Conservation (phyloP, 129 eudicot species). For the Flaveria sonorensis region DNA sequence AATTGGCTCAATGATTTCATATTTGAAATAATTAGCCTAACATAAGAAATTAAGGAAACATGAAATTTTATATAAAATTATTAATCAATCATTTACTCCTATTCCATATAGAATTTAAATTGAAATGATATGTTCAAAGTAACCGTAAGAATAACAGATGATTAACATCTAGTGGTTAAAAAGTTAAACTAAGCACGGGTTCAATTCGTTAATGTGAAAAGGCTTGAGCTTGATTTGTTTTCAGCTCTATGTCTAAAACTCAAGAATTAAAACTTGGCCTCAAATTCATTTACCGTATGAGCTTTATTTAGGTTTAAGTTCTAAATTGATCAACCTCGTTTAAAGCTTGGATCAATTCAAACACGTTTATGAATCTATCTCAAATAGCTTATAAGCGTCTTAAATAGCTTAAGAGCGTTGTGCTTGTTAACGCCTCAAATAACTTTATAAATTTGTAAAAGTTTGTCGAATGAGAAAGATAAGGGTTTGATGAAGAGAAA, state of each 20-base stretch:
- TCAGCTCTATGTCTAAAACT: no score
- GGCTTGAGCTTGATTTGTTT: no score
- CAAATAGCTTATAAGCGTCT: not conserved
- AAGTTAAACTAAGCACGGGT: no score
- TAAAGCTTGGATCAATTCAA: not conserved
- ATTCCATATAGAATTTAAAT: not conserved
- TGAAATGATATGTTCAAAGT: not conserved
- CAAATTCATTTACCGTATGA: no score
- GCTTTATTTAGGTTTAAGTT: not conserved
- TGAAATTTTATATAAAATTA: not conserved
- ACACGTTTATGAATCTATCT: not conserved
- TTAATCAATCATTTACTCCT: not conserved
- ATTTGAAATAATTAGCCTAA: no score
- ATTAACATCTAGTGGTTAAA: no score
- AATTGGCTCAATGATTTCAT: no score
- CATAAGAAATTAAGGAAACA: not conserved
- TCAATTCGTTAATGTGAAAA: no score
- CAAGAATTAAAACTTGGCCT: no score
- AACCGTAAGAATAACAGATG: not conserved
- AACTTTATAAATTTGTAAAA: not conserved
- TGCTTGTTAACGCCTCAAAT: no score
- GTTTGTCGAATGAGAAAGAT: not conserved
- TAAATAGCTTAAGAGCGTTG: not conserved
- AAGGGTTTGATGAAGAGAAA: not conserved
- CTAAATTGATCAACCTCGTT: not conserved